Base-by-base conservation (phyloP, 2,329 filamentous ascomycete species). In the Pestalotiopsis sp. region DNA sequence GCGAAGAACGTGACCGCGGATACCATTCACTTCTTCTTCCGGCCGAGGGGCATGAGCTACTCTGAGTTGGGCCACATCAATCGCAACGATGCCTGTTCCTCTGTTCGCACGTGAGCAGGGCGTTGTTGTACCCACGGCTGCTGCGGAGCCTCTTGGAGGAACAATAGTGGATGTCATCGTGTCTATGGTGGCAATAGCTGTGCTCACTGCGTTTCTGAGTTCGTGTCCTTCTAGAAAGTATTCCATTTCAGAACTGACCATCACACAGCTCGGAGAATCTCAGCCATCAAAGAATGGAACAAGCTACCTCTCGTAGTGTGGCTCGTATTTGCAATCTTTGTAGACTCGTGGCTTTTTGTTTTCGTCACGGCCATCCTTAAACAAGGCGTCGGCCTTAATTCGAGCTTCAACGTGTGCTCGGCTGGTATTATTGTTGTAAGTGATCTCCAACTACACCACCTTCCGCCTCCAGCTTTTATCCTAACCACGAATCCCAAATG, bases 341-440 rank as follows among this genome's bases (percentile, higher is more conserved):
- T 81, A 68, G 88, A 91, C 71, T 91, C 88, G 0, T 89, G 86
- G 67, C 72, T 85, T 9, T 91, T 91, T 73, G 86, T 90, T 13
- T 83, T 88, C 70, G 84, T 83, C 7, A 87, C 88, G 2, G 84
- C 86, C 2, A 79, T 91, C 7, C 74, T 91, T 7, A 84, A 88
- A 67, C 85, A 87, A 69, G 86, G 87, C 1, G 82, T 89, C 68
- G 87, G 87, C 1, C 81, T 91, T 63, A 87, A 89, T 70, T 82
- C 80, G 14, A 86, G 82, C 27, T 72, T 79, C 4, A 73, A 76
- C 2, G 81, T 87, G 5, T 92, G 89, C 74, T 84, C 87, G 58
- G 83, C 85, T 5, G 87, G 87, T 5, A 89, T 91, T 57, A 27
- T 71, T 91, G 6, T 79, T 91, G 1, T 91, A 89, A 75, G 80